Evolutionary conservation across 345 rosid genomes (phyloP).

Genomic region (Rhodomyrtus tomentosa): DNA sequence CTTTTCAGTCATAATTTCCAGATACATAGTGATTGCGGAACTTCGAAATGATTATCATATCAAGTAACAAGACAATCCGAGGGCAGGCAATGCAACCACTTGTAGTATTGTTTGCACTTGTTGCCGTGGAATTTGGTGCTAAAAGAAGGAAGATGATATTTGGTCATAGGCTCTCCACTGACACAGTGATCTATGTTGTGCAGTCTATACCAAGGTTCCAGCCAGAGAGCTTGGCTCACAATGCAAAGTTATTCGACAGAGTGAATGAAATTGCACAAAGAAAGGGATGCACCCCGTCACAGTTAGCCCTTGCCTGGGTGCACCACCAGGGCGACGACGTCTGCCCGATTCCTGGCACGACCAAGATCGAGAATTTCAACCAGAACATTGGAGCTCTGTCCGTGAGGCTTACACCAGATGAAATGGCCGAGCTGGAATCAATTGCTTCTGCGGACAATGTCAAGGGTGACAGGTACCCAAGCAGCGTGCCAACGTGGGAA

Average conservation of each 20-base stretch:
- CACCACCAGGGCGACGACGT: slow-evolving; percentile 3
- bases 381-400: slow-evolving; percentile 25
- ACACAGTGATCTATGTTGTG: background rate
- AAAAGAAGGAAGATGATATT: background rate
- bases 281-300: slow-evolving; percentile 8
- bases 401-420: slow-evolving; percentile 41
- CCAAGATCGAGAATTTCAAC: slow-evolving; percentile 1
- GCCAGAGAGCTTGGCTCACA: slow-evolving; percentile 1
- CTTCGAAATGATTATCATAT: background rate
- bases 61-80: background rate
- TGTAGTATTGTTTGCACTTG: background rate
- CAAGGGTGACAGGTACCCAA: slow-evolving; percentile 32
- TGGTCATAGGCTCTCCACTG: background rate
- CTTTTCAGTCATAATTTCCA: background rate
- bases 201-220: slow-evolving; percentile 4
- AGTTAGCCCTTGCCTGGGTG: slow-evolving; percentile 8
- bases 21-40: background rate
- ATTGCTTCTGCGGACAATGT: slow-evolving; percentile 27
- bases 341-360: slow-evolving; percentile 1
- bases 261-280: slow-evolving; percentile 2
- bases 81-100: background rate
- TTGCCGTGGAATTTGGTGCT: background rate
- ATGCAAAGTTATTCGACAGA: background rate
- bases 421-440: slow-evolving; percentile 44
- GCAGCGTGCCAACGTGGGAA: slow-evolving; percentile 11